Base-by-base conservation (phyloP, 768 basidiomycete species). In the Lactarius quietus region DNA sequence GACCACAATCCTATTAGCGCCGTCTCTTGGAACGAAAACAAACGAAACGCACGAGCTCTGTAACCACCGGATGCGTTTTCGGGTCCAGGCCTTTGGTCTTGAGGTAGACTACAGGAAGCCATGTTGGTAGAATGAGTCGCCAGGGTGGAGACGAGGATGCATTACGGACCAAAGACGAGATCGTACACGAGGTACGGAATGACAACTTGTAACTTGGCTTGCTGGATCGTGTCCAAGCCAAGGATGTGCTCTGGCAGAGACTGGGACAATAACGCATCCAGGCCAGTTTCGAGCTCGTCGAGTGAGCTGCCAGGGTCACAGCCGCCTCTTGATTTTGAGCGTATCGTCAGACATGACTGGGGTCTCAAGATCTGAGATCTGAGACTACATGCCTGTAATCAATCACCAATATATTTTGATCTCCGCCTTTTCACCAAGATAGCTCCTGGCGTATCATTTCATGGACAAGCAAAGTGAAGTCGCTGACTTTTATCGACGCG, bases 181-280 rank as follows among this genome's bases (percentile, higher is more conserved):
- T 93, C 92, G 72, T 94, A 92, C 3, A 89, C 81, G 35, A 92
- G 80, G 75, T 94, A 94, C n/a, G 91, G 90, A 51, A 94, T 72
- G 39, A 85, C 78, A 6, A 87, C 86, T 68, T 94, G 89, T 3
- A 93, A 75, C 74, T 93, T 92, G 29, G 92, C 92, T 71, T 92
- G 89, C 65, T 92, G 87, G 26, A 94, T 78, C 8, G 85, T 84
- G 66, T 90, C 86, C 29, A 93, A 79, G 15, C 79, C 79, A 28
- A 87, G 75, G 18, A 87, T 72, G 0, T 86, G 84, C 69, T 92
- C 88, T 6, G 86, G 82, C 17, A 94, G 80, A 3, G 88, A 80
- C 64, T 87, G 83, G 0, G 86, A 75, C 51, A 93, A 80, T 14
- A 94, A 76, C 8, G 89, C 86, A 18, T 86, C 85, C 1, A 94